Evolutionary conservation across 495 filamentous ascomycete species (phyloP).

Genomic region (Aspergillus homomorphus): DNA sequence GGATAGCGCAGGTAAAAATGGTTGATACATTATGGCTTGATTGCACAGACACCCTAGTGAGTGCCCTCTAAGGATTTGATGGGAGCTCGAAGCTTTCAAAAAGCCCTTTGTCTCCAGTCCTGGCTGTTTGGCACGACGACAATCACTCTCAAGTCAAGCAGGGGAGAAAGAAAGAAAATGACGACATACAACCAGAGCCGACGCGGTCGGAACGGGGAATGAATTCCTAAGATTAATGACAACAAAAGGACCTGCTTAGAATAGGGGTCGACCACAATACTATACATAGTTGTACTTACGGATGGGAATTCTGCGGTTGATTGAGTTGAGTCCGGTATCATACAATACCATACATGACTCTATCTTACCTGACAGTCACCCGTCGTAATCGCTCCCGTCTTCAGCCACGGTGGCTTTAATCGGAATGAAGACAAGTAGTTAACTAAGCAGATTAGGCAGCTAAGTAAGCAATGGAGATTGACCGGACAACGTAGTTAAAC

Average conservation of each 20-base stretch:
- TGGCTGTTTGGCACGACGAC: no score
- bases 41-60: no score
- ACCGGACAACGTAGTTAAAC: background rate
- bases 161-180: background rate
- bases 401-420: conserved; percentile 31
- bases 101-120: no score
- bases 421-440: conserved; percentile 12
- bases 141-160: no score
- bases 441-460: conserved; percentile 10
- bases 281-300: background rate
- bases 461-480: conserved; percentile 4
- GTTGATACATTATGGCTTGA: no score
- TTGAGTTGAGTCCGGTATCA: background rate
- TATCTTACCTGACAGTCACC: background rate
- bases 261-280: background rate
- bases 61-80: no score
- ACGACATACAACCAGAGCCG: background rate
- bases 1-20: no score
- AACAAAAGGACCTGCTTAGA: background rate
- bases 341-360: background rate
- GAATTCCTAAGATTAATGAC: background rate
- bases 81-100: no score
- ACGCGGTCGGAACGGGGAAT: background rate
- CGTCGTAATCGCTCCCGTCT: background rate
- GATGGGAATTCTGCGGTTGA: background rate